Evolutionary conservation across 768 basidiomycete species (phyloP).

Genomic region (Mycena metata): DNA sequence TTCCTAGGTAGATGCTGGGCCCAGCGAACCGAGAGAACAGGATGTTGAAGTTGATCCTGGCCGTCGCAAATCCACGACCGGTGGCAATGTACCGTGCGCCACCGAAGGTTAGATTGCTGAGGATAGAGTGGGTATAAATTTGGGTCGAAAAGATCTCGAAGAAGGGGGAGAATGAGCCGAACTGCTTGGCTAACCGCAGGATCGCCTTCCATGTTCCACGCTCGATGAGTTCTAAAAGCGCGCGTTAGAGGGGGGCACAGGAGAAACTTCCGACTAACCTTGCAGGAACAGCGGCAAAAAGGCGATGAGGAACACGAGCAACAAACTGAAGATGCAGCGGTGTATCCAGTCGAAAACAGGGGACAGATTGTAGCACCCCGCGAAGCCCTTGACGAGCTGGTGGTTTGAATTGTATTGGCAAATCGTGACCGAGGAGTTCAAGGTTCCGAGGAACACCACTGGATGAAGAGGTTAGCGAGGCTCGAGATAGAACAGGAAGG

Average conservation of each 20-base stretch:
- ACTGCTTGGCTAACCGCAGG: constrained; percentile 93
- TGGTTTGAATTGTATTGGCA: constrained; percentile 85
- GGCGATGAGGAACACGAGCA: constrained; percentile 98
- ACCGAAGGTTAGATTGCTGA: constrained; percentile 97
- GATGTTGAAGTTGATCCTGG: constrained; percentile 93
- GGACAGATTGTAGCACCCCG: constrained; percentile 93
- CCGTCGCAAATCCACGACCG: constrained; percentile 98
- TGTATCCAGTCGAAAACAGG: constrained; percentile 97
- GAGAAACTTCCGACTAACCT: constrained; percentile 65
- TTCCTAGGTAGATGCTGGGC: constrained; percentile 97
- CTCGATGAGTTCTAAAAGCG: constrained; percentile 86
- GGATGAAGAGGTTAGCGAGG: constrained; percentile 32
- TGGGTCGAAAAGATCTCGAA: constrained; percentile 99
- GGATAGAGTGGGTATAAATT: constrained; percentile 97
- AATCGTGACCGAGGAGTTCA: constrained; percentile 84
- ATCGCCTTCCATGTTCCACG: constrained; percentile 94
- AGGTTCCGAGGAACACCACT: constrained; percentile 96
- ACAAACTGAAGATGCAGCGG: constrained; percentile 96
- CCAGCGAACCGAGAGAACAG: constrained; percentile 99
- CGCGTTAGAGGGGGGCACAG: constrained; percentile 35
- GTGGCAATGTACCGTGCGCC: constrained; percentile 99
- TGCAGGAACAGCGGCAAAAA: constrained; percentile 96
- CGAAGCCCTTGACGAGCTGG: constrained; percentile 80
- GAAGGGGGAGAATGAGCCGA: constrained; percentile 91
- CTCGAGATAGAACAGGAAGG: constrained; percentile 37